Evolutionary conservation across 805 yeast species (phyloP), one percentile per base, ranked within the genome.

Genomic region (Candida silvatica): DNA sequence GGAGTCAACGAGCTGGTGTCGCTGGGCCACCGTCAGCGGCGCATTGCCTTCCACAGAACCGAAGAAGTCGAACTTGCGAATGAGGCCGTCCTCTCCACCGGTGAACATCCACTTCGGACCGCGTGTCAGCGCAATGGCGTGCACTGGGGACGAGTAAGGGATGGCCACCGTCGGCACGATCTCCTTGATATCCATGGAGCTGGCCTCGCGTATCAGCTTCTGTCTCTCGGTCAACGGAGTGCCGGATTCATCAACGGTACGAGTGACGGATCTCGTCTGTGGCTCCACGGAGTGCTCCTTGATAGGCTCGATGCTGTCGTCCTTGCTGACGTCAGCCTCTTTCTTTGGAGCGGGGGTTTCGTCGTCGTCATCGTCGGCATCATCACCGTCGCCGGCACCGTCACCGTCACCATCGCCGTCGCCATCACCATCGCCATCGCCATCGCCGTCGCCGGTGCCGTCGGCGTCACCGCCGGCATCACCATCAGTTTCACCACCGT

Each of bases 71-170:
- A 80, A 92, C 52, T 83, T 87, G 32, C 98, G 66, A 23, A 92
- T 82, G 48, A 77, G 84, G 4, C 98, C 98, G 56, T 92, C 98
- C 44, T 82, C 90, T 7, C 97, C 97, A 16, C 98, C 98, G 1
- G 95, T 80, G 48, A 88, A 80, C 27, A 92, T 64, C 80, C 87
- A 88, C 50, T 78, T 79, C 28, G 87, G 79, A 5, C 94, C 94
- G 47, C 72, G 74, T 1, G 94, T 73, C 31, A 86, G 62, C 2
- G 88, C 80, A 24, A 90, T 46, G 3, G 92, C 71, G 56, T 86
- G 86, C 22, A 92, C 80, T 19, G 82, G 78, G 1, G 84, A 61
- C 2, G 85, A 69, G 47, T 84, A 86, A 1, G 95, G 90, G 8
- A 88, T 78, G 2, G 97, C 96, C 16, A 82, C 94, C 8, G 81